Percentiles rank a stretch among this genome's conserved stretches.
These are phyloP conservation scores for Thermothielavioides terrestris DNA, from an alignment of 495 filamentous ascomycete genomes.

Conservation along the genomic window DNA sequence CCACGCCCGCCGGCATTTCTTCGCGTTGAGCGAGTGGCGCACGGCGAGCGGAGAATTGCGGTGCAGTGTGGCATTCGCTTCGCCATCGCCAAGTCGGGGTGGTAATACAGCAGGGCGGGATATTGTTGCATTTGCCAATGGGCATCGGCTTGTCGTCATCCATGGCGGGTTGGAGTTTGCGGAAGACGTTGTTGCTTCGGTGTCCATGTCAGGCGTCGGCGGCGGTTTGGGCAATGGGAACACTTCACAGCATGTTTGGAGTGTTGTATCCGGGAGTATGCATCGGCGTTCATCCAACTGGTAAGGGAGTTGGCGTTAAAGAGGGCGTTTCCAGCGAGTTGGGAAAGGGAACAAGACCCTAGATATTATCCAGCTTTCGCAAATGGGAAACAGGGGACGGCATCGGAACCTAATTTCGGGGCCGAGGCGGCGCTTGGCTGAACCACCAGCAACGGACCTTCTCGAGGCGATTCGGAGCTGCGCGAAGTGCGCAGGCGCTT, in stretches of 20 bases:
- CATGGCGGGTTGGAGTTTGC: slow-evolving; percentile 15
- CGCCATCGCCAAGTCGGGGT: neutral
- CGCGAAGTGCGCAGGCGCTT: too few relatives aligned
- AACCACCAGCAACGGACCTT: too few relatives aligned
- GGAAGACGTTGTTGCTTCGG: neutral
- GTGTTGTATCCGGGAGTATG: neutral
- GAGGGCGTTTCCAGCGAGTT: too few relatives aligned
- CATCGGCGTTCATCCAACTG: neutral
- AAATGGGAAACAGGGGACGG: too few relatives aligned
- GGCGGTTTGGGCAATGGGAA: neutral
- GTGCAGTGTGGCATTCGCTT: neutral
- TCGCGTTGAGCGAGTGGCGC: slow-evolving; percentile 21
- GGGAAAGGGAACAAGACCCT: too few relatives aligned
- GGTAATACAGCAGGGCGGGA: slow-evolving; percentile 2
- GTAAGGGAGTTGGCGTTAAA: too few relatives aligned
- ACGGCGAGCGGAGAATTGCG: slow-evolving; percentile 1
- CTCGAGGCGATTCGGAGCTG: too few relatives aligned
- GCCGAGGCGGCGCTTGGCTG: too few relatives aligned
- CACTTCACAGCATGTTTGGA: neutral
- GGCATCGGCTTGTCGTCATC: slow-evolving; percentile 11
- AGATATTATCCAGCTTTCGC: too few relatives aligned
- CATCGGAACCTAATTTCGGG: too few relatives aligned
- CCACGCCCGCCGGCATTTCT: slow-evolving; percentile 19
- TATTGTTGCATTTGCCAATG: slow-evolving; percentile 14
- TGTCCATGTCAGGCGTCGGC: neutral